Evolutionary conservation across 1,139 yeast genomes (phyloP).

Genomic region (Entelexis sorbosivorans): DNA sequence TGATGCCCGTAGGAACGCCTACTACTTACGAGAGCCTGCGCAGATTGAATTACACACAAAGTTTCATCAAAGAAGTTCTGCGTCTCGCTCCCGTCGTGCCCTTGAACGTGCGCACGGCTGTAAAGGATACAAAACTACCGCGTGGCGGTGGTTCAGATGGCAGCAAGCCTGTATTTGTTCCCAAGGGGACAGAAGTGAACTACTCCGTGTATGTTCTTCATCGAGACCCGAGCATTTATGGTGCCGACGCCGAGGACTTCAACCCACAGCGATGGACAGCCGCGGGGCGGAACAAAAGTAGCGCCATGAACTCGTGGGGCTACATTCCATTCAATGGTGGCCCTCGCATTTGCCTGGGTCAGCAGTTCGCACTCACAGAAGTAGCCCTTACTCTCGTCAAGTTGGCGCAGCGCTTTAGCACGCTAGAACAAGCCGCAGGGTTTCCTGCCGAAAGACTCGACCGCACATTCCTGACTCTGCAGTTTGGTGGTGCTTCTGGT

Average conservation of each 20-base stretch:
- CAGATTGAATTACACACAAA: constrained; percentile 37
- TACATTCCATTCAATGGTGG: constrained; percentile 44
- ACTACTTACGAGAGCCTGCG: constrained; percentile 42
- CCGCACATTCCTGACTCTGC: constrained; percentile 11
- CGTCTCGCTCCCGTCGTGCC: constrained; percentile 28
- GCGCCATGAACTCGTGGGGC: constrained; percentile 26
- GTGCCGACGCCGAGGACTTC: constrained; percentile 39
- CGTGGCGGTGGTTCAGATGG: constrained; percentile 42
- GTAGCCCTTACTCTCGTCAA: constrained; percentile 37
- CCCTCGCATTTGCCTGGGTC: constrained; percentile 50
- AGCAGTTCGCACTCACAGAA: constrained; percentile 50
- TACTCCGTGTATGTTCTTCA: constrained; percentile 50
- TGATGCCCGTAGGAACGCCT: constrained; percentile 12
- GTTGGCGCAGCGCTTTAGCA: constrained; percentile 30
- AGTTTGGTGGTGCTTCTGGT: constrained; percentile 14
- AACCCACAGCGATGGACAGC: constrained; percentile 50
- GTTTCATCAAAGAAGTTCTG: constrained; percentile 25
- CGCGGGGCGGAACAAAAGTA: constrained; percentile 19
- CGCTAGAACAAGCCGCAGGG: constrained; percentile 9
- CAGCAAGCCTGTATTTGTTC: constrained; percentile 38
- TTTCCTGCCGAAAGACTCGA: constrained; percentile 5
- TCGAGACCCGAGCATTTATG: constrained; percentile 43
- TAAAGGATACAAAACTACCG: constrained; percentile 36
- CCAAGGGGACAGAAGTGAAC: constrained; percentile 47
- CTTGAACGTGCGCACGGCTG: constrained; percentile 25